phyloP scores from a whole-genome alignment of 2,329 filamentous ascomycete genomes.

The Arachnomyces sp. region DNA sequence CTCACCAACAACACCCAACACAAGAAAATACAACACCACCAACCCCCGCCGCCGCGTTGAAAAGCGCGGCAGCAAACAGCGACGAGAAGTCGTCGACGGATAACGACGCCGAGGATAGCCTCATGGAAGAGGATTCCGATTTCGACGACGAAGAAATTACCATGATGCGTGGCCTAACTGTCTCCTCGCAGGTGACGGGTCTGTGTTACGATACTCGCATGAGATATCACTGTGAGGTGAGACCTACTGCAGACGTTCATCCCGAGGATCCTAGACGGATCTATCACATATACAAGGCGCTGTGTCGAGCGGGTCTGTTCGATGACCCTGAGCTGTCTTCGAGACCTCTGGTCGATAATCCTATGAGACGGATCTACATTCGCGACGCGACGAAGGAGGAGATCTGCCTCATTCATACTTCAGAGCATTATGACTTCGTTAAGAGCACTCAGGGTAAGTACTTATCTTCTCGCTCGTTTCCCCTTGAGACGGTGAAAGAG shows the following conservation, averaged over 20 bases:
- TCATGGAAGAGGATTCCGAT: constrained; percentile 33
- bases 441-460: constrained; percentile 43
- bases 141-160: constrained; percentile 30
- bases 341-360: constrained; percentile 42
- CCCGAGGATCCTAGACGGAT: constrained; percentile 92
- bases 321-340: constrained; percentile 47
- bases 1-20: no score
- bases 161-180: constrained; percentile 34
- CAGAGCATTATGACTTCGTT: constrained; percentile 74
- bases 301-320: constrained; percentile 73
- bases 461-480: background rate
- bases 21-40: no score
- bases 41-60: no score
- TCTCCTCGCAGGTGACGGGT: constrained; percentile 56
- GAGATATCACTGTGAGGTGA: constrained; percentile 86
- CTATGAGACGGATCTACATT: constrained; percentile 62
- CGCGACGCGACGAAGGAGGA: constrained; percentile 71
- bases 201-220: constrained; percentile 90
- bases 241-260: constrained; percentile 62
- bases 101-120: constrained; percentile 20
- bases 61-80: no score
- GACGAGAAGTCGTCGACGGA: no score
- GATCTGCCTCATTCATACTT: constrained; percentile 68
- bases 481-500: constrained; percentile 2
- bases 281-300: constrained; percentile 82